A percentile compares a stretch with the other conserved stretches of the same genome.
Evolutionary conservation across 176 grass and related monocot genomes (phyloP).

Genomic region (Saccharum officinarum): DNA sequence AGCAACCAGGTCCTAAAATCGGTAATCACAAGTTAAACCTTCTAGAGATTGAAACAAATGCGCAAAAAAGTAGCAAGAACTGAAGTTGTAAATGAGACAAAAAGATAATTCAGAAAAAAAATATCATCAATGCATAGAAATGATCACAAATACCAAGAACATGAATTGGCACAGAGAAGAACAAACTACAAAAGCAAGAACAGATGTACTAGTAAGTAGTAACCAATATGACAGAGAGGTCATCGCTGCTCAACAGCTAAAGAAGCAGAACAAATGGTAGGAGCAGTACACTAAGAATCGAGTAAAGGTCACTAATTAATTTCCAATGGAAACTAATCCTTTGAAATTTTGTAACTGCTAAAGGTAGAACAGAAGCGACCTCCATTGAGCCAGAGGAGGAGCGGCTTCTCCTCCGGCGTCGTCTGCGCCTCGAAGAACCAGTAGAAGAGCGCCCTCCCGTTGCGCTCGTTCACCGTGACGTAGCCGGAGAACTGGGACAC

Average conservation of each 20-base stretch:
- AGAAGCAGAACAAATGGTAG: neutral
- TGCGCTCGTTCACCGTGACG: constrained; percentile 47
- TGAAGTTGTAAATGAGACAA: neutral
- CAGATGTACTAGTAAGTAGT: neutral
- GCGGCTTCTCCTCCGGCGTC: constrained; percentile 46
- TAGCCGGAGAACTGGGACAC: constrained; percentile 62
- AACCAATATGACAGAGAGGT: neutral
- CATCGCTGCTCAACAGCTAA: neutral
- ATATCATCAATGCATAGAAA: neutral
- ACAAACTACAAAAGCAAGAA: neutral
- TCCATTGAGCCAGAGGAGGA: constrained; percentile 91
- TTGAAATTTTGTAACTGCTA: neutral
- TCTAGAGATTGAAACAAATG: neutral
- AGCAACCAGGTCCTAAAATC: constrained; percentile 69
- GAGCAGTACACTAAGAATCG: neutral
- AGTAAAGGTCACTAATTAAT: neutral
- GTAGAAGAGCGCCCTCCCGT: constrained; percentile 66
- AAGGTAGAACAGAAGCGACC: constrained; percentile 28
- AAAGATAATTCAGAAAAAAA: neutral
- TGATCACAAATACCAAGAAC: neutral
- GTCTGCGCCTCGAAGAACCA: constrained; percentile 90
- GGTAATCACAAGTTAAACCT: neutral
- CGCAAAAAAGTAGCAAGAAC: neutral
- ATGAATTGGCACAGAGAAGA: neutral
- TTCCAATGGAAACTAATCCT: neutral